Percentiles rank a stretch among this genome's conserved stretches.
Conservation (phyloP, 106 monocot species). For the Gastrodia elata region DNA sequence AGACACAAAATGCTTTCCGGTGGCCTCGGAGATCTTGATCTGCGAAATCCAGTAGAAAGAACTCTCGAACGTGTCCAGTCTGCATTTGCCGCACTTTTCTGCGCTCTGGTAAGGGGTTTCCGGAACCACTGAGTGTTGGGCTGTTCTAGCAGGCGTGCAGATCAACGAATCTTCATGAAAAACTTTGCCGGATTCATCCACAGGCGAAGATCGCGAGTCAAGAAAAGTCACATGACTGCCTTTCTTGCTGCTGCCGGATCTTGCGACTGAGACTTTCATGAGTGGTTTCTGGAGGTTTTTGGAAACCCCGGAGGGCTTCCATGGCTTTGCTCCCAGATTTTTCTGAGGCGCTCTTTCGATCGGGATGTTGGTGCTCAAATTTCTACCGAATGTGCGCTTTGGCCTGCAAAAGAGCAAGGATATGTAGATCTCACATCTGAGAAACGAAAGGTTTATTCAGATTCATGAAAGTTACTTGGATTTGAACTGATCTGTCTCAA, state of each 20-base stretch:
- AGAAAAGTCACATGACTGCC: conserved; percentile 21
- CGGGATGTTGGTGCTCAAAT: conserved; percentile 36
- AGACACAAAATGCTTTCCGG: conserved; percentile 63
- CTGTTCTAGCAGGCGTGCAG: conserved; percentile 25
- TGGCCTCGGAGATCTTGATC: conserved; percentile 52
- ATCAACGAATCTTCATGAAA: conserved; percentile 13
- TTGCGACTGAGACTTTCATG: neutral
- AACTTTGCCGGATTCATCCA: neutral
- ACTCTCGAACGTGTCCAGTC: conserved; percentile 44
- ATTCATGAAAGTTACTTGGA: neutral
- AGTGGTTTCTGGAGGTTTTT: neutral
- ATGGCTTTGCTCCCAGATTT: conserved; percentile 5
- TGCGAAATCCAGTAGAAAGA: conserved; percentile 63
- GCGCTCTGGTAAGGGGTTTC: conserved; percentile 59
- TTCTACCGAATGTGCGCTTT: conserved; percentile 46
- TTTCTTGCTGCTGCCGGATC: conserved; percentile 6
- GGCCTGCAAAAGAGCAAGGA: conserved; percentile 13
- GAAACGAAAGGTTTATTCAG: neutral
- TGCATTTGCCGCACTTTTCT: conserved; percentile 48
- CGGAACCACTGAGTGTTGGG: neutral
- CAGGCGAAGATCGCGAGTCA: neutral
- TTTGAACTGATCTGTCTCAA: neutral
- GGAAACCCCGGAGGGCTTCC: conserved; percentile 25
- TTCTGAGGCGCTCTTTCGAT: conserved; percentile 20
- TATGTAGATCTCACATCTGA: neutral